Evolutionary conservation across 805 yeast species (phyloP).

Genomic region (Suhomyces sp.): DNA sequence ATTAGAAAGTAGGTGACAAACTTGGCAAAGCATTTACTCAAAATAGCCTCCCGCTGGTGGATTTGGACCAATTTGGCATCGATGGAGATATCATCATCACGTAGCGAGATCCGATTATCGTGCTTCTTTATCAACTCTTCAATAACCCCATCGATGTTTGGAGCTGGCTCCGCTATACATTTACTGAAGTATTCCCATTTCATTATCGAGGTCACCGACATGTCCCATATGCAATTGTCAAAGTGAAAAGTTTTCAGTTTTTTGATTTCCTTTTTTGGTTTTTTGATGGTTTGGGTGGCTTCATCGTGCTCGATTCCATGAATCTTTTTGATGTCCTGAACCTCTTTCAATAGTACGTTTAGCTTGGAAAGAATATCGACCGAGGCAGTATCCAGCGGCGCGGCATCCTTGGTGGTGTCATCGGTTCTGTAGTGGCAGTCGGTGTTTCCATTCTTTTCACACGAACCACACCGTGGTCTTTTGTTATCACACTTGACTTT

Average conservation of each 20-base stretch:
- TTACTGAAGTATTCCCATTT: conserved; percentile 27
- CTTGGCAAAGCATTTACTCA: conserved; percentile 14
- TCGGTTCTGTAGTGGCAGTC: conserved; percentile 32
- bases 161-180: conserved; percentile 9
- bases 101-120: conserved; percentile 2
- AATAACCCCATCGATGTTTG: conserved; percentile 9
- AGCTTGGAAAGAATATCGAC: conserved; percentile 25
- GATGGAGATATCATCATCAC: conserved; percentile 6
- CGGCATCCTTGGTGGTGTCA: conserved; percentile 18
- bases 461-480: conserved; percentile 35
- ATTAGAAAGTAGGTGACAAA: conserved; percentile 29
- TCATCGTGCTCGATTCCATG: conserved; percentile 1
- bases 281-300: not conserved
- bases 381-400: conserved; percentile 27
- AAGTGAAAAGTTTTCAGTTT: not conserved
- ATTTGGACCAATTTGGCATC: conserved; percentile 12
- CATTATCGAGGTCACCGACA: conserved; percentile 29
- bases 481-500: conserved; percentile 38
- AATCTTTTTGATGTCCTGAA: conserved; percentile 16
- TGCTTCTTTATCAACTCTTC: conserved; percentile 14
- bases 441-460: conserved; percentile 24
- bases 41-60: conserved; percentile 17
- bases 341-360: conserved; percentile 26
- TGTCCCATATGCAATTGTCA: conserved; percentile 29
- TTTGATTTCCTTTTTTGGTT: not conserved